phyloP scores from a whole-genome alignment of 306 rosid genomes.

The Sphenostylis stenocarpa region DNA sequence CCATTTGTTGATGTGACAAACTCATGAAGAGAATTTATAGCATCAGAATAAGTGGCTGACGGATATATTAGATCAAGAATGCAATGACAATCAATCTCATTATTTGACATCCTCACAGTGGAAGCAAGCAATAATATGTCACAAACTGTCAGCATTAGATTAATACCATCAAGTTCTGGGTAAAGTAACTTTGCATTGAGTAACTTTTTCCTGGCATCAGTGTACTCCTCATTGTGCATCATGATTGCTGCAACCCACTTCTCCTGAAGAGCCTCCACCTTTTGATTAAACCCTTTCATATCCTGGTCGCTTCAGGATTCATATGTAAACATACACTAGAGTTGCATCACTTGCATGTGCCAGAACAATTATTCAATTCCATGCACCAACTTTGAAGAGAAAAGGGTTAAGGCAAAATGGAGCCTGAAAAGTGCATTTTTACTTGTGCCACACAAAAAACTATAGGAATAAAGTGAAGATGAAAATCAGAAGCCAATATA shows the following conservation, averaged over 20 bases:
- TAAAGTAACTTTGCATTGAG: conserved; percentile 5
- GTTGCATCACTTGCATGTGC: neutral
- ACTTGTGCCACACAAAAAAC: neutral
- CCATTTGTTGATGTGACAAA: neutral
- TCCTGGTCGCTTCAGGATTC: neutral
- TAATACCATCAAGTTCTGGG: conserved; percentile 19
- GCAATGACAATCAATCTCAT: neutral
- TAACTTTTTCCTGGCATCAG: neutral
- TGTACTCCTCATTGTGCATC: conserved; percentile 21
- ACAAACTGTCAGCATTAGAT: neutral
- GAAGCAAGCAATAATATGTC: conserved; percentile 9
- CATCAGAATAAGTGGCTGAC: conserved; percentile 3
- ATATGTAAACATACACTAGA: neutral
- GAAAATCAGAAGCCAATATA: too few species aligned
- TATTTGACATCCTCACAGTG: neutral
- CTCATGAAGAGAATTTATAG: neutral
- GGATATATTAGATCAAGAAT: conserved; percentile 30
- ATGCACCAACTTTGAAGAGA: neutral
- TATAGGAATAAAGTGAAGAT: too few species aligned
- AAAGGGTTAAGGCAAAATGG: neutral
- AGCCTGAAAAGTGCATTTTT: neutral
- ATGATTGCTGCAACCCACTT: conserved; percentile 21
- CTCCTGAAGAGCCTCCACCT: conserved; percentile 17
- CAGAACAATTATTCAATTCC: neutral
- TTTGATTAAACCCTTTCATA: conserved; percentile 4